Percentiles rank a stretch among this genome's conserved stretches.
phyloP scores from a whole-genome alignment of 164 flowering plant genomes.

The Macadamia integrifolia region DNA sequence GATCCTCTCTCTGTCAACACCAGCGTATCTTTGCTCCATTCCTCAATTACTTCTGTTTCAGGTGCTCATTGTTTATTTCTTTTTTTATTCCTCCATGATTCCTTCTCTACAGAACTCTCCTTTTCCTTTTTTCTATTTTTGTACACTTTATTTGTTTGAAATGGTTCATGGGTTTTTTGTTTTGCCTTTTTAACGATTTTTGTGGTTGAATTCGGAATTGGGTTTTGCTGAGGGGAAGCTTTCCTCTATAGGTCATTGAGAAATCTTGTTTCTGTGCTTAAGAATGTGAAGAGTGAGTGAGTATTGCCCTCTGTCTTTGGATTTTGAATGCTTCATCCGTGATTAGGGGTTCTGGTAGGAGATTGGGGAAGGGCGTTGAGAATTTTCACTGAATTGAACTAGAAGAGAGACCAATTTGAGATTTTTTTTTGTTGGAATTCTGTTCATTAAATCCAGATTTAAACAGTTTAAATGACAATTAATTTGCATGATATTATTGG shows the following conservation, averaged over 20 bases:
- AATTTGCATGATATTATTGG: no score
- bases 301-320: neutral
- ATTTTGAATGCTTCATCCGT: neutral
- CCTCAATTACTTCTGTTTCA: constrained; percentile 63
- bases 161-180: neutral
- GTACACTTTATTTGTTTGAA: neutral
- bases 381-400: no score
- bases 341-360: neutral
- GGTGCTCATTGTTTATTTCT: constrained; percentile 31
- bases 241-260: neutral
- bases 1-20: constrained; percentile 91
- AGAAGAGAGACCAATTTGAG: neutral
- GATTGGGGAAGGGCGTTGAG: neutral
- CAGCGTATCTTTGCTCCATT: constrained; percentile 79
- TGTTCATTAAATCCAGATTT: no score
- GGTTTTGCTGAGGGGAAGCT: neutral
- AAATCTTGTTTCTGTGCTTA: neutral
- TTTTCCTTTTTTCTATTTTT: neutral
- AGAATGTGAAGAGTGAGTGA: neutral
- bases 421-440: no score
- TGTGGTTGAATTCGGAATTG: neutral
- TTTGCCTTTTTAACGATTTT: neutral
- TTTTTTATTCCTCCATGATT: neutral
- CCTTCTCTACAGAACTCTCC: neutral
- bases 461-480: no score